A percentile compares a stretch with the other conserved stretches of the same genome.
Evolutionary conservation across 495 filamentous ascomycete species (phyloP).

Genomic region (Neurospora sp.): DNA sequence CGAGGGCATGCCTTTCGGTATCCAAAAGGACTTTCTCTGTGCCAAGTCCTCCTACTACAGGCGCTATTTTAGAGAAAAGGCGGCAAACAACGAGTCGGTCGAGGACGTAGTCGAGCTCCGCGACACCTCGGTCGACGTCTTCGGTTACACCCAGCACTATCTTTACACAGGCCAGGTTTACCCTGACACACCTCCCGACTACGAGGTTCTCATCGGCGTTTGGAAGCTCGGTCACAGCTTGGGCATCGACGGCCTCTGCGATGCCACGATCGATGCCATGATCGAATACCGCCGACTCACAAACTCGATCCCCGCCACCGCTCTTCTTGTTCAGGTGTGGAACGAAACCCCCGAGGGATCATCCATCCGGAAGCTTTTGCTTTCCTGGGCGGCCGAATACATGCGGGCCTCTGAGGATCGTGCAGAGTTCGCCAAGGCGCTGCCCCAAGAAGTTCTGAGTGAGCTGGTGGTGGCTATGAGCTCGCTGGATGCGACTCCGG

Average conservation of each 20-base stretch:
- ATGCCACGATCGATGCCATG: constrained; percentile 42
- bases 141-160: constrained; percentile 42
- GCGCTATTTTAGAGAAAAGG: constrained; percentile 28
- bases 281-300: constrained; percentile 38
- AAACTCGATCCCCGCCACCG: constrained; percentile 39
- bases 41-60: constrained; percentile 39
- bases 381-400: constrained; percentile 48
- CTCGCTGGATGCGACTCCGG: constrained; percentile 26
- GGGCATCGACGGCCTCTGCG: constrained; percentile 42
- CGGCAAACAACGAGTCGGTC: constrained; percentile 16
- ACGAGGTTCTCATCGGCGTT: constrained; percentile 39
- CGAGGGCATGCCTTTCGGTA: constrained; percentile 39
- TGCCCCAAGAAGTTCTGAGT: constrained; percentile 44
- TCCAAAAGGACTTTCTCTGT: constrained; percentile 45
- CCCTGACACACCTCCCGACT: constrained; percentile 32
- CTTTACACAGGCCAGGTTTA: constrained; percentile 40
- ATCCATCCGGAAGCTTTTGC: constrained; percentile 40
- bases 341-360: constrained; percentile 45
- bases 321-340: constrained; percentile 45
- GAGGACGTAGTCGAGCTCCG: constrained; percentile 40
- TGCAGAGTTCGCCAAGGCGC: constrained; percentile 40
- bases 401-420: constrained; percentile 40
- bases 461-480: constrained; percentile 49
- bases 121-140: constrained; percentile 33
- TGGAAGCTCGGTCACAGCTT: constrained; percentile 44